phyloP scores from a whole-genome alignment of 1,284 basidiomycete species.

The Mycena citricolor region DNA sequence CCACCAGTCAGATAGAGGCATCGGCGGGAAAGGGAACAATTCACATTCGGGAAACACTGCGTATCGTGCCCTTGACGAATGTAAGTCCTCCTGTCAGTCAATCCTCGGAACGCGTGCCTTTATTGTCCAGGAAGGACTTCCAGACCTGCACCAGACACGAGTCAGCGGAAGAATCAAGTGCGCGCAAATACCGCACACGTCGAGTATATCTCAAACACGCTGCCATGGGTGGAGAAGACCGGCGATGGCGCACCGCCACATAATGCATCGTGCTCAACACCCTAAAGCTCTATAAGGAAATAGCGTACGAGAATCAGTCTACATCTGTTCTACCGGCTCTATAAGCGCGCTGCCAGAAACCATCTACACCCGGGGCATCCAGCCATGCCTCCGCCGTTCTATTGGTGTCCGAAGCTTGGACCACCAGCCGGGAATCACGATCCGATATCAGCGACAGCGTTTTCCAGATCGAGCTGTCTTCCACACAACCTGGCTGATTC shows the following conservation, averaged over 20 bases:
- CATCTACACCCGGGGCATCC: no score
- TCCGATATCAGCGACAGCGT: constrained; percentile 9
- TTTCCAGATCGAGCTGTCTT: constrained; percentile 16
- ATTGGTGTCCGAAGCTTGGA: no score
- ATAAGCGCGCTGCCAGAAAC: no score
- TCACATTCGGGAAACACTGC: constrained; percentile 79
- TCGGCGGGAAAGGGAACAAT: no score
- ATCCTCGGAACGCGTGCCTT: constrained; percentile 45
- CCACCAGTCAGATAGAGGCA: no score
- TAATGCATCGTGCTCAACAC: no score
- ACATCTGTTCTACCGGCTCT: no score
- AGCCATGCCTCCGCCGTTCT: no score
- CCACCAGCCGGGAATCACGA: constrained; percentile 12
- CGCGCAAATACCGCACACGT: constrained; percentile 1
- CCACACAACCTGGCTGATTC: constrained; percentile 7
- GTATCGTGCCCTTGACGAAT: constrained; percentile 64
- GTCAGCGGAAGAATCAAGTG: not conserved
- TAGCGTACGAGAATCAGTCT: no score
- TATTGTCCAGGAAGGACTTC: constrained; percentile 75
- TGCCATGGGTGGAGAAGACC: no score
- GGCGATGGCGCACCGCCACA: no score
- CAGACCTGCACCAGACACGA: constrained; percentile 54
- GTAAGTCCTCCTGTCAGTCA: not conserved
- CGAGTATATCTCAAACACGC: constrained; percentile 23
- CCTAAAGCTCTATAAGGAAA: no score